Evolutionary conservation across 495 filamentous ascomycete genomes (phyloP).

Genomic region (Lasiosphaeris hirsuta): DNA sequence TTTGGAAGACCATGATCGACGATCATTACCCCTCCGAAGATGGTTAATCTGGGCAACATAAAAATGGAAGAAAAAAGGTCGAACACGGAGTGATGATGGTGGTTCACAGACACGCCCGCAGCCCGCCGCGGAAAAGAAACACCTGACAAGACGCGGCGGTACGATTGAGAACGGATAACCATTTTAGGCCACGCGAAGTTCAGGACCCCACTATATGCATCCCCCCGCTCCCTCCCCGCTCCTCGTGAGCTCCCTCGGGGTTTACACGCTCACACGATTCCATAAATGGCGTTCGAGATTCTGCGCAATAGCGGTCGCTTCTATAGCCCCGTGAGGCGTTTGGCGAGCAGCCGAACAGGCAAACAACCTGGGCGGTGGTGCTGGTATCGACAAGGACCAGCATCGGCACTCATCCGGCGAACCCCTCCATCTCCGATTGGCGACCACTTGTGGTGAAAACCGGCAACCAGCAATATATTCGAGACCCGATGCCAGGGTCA

Average conservation of each 20-base stretch:
- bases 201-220: too few species aligned
- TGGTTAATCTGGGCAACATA: slow-evolving; percentile 4
- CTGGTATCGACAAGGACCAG: slow-evolving; percentile 2
- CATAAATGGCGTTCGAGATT: too few species aligned
- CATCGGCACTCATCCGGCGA: not conserved
- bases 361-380: slow-evolving; percentile 6
- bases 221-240: too few species aligned
- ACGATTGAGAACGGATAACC: too few species aligned
- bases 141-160: too few species aligned
- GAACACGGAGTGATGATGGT: too few species aligned
- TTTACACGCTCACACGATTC: too few species aligned
- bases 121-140: too few species aligned
- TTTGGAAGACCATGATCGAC: slow-evolving; percentile 1
- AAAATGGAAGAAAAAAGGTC: not conserved
- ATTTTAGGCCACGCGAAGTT: too few species aligned
- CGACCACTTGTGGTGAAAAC: not conserved
- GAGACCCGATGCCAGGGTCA: slow-evolving; percentile 1
- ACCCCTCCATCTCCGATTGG: slow-evolving; percentile 13
- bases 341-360: slow-evolving; percentile 3
- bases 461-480: not conserved
- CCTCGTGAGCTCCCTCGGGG: too few species aligned
- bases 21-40: slow-evolving; percentile 10
- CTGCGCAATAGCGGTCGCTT: too few species aligned
- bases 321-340: not conserved
- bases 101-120: too few species aligned